Percentiles rank a stretch among this genome's conserved stretches.
These are phyloP conservation scores for Boechera retrofracta DNA, from an alignment of 345 rosid species.

Conservation along the genomic window DNA sequence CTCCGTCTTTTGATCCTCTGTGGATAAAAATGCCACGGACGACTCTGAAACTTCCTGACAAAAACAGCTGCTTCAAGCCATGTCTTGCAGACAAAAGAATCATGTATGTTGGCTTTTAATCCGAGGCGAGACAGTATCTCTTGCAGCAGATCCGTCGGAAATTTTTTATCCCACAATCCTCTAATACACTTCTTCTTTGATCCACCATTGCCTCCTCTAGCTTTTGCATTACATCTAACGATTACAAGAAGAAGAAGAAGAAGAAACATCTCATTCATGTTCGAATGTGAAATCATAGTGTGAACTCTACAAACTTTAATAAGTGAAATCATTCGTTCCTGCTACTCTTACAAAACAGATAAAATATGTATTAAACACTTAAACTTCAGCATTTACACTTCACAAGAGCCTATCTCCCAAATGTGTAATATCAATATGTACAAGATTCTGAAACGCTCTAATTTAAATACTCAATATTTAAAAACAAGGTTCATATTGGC, in stretches of 20 bases:
- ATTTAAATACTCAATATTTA: not conserved
- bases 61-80: slow-evolving; percentile 1
- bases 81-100: slow-evolving; percentile 1
- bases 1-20: not conserved
- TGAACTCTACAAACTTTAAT: too few relatives aligned
- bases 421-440: slow-evolving; percentile 21
- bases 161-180: not conserved
- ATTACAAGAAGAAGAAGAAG: not conserved
- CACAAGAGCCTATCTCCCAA: not conserved
- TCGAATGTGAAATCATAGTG: not conserved
- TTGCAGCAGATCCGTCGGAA: not conserved
- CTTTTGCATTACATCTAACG: not conserved
- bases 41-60: not conserved
- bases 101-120: not conserved
- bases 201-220: not conserved
- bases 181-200: not conserved
- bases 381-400: not conserved
- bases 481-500: not conserved
- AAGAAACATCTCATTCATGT: not conserved
- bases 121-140: not conserved
- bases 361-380: not conserved
- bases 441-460: slow-evolving; percentile 14
- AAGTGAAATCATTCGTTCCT: too few relatives aligned
- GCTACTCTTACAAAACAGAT: too few relatives aligned
- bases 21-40: not conserved